Base-by-base conservation (phyloP, 2,329 filamentous ascomycete species). In the Fusarium duplospermum region DNA sequence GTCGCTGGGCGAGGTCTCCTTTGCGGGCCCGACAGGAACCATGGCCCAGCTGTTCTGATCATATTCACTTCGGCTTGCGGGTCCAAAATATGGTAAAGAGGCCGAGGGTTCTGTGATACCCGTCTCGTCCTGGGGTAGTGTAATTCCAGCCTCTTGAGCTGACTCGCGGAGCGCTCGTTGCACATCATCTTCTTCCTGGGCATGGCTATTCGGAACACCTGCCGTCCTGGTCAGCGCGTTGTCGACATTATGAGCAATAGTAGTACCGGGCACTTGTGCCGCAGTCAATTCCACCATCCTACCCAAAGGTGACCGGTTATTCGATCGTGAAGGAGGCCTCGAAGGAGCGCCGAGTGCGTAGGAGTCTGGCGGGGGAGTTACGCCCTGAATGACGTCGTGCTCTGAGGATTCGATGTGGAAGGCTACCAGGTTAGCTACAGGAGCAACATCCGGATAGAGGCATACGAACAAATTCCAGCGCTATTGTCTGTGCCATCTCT, bases 281-380 rank as follows among this genome's bases (percentile, higher is more conserved):
- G 83, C 81, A 65, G 83, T 83, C 82, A 87, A 86, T 62, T 89
- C 86, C 73, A 86, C 82, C 71, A 88, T 82, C 74, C 83, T 87
- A 79, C 86, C 84, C 67, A 91, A 79, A 10, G 90, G 89, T 36
- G 90, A 91, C 76, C 85, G 86, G 72, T 87, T 87, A 69, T 88
- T 88, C 52, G 87, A 84, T 80, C 90, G 84, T 24, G 90, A 92
- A 2, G 90, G 90, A n/a, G 90, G 90, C 65, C 90, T 86, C 20
- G 90, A 91, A 0, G 89, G 88, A 6, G 88, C 87, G 31, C 83
- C 83, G 10, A 82, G 81, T 38, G 82, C 83, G 66, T 86, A 86
- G 54, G 81, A 80, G 40, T 84, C 83, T 14, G 80, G 78, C 2
- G 82, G 82, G 36, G 86, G 83, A 8, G 85, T 82, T 13, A 84